Evolutionary conservation across 2,329 filamentous ascomycete species (phyloP).

Genomic region (Scedosporium apiospermum): DNA sequence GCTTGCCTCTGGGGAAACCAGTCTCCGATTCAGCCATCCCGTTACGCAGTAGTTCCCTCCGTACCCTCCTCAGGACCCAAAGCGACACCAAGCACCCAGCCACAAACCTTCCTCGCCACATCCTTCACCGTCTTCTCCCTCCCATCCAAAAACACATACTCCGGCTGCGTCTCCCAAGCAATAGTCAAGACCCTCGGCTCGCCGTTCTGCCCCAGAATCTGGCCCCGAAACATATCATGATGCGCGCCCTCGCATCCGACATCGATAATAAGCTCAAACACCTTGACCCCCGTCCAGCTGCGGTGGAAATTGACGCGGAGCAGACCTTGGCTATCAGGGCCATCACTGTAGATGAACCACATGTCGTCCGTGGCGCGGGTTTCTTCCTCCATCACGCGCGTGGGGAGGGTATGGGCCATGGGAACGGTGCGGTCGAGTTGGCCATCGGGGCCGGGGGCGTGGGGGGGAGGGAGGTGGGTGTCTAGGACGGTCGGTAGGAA

Average conservation of each 20-base stretch:
- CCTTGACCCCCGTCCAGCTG: constrained; percentile 2
- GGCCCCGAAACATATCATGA: not conserved
- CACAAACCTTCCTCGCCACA: not conserved
- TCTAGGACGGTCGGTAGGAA: not conserved
- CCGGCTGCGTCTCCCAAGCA: not conserved
- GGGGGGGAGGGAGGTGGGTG: not conserved
- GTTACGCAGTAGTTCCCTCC: no score
- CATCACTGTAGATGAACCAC: not conserved
- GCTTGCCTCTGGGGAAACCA: no score
- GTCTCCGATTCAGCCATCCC: no score
- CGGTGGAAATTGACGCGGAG: not conserved
- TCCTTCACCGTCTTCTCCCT: no score
- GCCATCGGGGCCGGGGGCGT: no score
- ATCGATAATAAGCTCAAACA: constrained; percentile 1
- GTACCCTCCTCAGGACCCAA: not conserved
- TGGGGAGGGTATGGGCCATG: not conserved
- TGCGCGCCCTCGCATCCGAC: not conserved
- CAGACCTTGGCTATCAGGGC: not conserved
- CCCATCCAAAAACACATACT: not conserved
- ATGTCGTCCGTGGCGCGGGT: not conserved
- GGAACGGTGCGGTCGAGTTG: not conserved
- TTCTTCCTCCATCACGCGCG: not conserved
- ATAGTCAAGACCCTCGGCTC: not conserved
- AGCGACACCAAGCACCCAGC: constrained; percentile 1
- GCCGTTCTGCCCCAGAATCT: not conserved